Conservation (phyloP, 306 rosid species). For the Fragaria vesca region DNA sequence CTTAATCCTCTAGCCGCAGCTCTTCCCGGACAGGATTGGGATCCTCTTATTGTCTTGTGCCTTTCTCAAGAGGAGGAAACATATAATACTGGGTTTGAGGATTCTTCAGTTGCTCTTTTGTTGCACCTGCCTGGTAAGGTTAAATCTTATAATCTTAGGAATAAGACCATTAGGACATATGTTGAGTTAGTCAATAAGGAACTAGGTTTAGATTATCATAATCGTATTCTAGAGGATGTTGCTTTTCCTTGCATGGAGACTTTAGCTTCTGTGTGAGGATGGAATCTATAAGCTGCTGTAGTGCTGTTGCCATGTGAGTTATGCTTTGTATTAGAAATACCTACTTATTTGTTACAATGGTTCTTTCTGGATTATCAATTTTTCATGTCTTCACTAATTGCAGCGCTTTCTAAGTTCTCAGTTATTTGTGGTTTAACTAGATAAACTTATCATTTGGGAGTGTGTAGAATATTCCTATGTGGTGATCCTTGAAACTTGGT, state of each 20-base stretch:
- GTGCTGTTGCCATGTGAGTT: background rate
- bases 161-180: background rate
- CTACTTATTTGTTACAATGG: too few species aligned
- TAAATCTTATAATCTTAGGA: background rate
- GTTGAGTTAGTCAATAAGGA: background rate
- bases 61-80: background rate
- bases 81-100: background rate
- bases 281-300: background rate
- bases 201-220: background rate
- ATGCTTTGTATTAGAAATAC: background rate
- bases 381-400: too few species aligned
- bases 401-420: too few species aligned
- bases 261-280: background rate
- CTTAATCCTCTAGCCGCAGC: too few species aligned
- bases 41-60: background rate
- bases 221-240: background rate
- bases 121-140: constrained; percentile 4
- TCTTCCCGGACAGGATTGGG: background rate
- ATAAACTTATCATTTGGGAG: too few species aligned
- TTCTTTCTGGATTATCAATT: too few species aligned
- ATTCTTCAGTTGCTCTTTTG: background rate
- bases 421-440: too few species aligned
- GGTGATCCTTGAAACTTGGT: too few species aligned
- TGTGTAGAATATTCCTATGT: too few species aligned
- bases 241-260: background rate